Conservation (phyloP, 1,284 basidiomycete species). For the Coniferiporia weirii region DNA sequence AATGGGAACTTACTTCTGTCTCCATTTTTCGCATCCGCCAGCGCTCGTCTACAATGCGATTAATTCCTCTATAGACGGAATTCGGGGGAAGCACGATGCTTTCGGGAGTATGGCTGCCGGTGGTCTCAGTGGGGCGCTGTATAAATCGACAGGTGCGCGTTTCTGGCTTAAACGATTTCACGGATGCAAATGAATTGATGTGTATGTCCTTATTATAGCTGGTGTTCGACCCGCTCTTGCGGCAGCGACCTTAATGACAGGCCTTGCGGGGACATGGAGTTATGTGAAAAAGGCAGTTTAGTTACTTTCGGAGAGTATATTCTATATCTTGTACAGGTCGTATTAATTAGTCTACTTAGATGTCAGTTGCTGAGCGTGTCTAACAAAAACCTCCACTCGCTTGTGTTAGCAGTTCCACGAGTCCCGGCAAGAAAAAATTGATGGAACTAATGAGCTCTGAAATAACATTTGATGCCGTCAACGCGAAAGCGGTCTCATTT, state of each 20-base stretch:
- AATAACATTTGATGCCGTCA: constrained; percentile 8
- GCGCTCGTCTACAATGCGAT: constrained; percentile 95
- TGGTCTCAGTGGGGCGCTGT: constrained; percentile 85
- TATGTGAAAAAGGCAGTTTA: constrained; percentile 80
- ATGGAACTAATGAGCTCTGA: constrained; percentile 8
- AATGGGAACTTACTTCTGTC: constrained; percentile 20
- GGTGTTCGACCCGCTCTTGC: constrained; percentile 86
- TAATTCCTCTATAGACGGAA: constrained; percentile 89
- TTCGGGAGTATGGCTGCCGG: constrained; percentile 91
- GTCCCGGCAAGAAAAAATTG: constrained; percentile 1
- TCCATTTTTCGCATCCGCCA: constrained; percentile 37
- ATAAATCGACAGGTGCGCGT: constrained; percentile 86
- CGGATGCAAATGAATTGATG: constrained; percentile 22
- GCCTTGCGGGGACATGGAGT: constrained; percentile 87
- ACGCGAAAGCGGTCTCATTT: not conserved
- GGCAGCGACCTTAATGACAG: constrained; percentile 86
- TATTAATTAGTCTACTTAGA: constrained; percentile 18
- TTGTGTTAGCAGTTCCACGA: not conserved
- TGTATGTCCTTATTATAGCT: constrained; percentile 47
- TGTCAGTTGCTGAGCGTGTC: constrained; percentile 1
- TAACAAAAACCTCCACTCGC: constrained; percentile 3
- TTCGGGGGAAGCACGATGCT: constrained; percentile 89
- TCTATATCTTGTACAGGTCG: constrained; percentile 8
- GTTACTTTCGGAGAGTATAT: constrained; percentile 20
- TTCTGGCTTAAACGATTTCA: constrained; percentile 32